A percentile compares a stretch with the other conserved stretches of the same genome.
phyloP scores from a whole-genome alignment of 2,329 filamentous ascomycete genomes.

The Kalaharituber pfeilii region DNA sequence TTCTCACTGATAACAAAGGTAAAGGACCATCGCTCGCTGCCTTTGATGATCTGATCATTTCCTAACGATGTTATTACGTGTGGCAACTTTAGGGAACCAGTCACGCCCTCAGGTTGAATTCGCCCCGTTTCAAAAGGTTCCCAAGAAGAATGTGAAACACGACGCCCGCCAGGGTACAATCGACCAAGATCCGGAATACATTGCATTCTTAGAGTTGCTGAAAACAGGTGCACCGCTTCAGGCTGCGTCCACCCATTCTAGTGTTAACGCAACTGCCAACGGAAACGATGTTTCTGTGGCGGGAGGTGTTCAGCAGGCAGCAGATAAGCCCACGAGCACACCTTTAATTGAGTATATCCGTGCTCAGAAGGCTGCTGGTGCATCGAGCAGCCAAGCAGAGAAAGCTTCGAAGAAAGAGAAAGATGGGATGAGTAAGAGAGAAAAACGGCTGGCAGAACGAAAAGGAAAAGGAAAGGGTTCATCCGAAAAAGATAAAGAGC shows the following conservation, averaged over 20 bases:
- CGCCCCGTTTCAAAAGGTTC: slow-evolving; percentile 67
- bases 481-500: slow-evolving; percentile 16
- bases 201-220: slow-evolving; percentile 57
- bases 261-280: slow-evolving; percentile 32
- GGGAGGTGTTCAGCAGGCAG: slow-evolving; percentile 26
- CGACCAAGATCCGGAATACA: slow-evolving; percentile 90
- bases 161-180: slow-evolving; percentile 87
- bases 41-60: slow-evolving; percentile 50
- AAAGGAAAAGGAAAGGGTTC: slow-evolving; percentile 24
- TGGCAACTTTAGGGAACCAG: slow-evolving; percentile 30
- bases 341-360: slow-evolving; percentile 78
- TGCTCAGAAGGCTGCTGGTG: slow-evolving; percentile 55
- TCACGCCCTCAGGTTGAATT: slow-evolving; percentile 53
- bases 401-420: slow-evolving; percentile 10
- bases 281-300: slow-evolving; percentile 33
- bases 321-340: slow-evolving; percentile 56
- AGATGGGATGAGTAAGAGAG: slow-evolving; percentile 32
- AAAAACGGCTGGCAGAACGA: slow-evolving; percentile 14
- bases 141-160: slow-evolving; percentile 49
- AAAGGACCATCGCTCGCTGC: no score
- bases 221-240: slow-evolving; percentile 36
- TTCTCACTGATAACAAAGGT: slow-evolving; percentile 67
- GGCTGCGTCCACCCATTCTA: slow-evolving; percentile 31
- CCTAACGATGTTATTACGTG: slow-evolving; percentile 33
- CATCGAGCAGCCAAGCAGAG: slow-evolving; percentile 14